phyloP scores from a whole-genome alignment of 2,329 filamentous ascomycete genomes.

The Neofusicoccum laricinum region DNA sequence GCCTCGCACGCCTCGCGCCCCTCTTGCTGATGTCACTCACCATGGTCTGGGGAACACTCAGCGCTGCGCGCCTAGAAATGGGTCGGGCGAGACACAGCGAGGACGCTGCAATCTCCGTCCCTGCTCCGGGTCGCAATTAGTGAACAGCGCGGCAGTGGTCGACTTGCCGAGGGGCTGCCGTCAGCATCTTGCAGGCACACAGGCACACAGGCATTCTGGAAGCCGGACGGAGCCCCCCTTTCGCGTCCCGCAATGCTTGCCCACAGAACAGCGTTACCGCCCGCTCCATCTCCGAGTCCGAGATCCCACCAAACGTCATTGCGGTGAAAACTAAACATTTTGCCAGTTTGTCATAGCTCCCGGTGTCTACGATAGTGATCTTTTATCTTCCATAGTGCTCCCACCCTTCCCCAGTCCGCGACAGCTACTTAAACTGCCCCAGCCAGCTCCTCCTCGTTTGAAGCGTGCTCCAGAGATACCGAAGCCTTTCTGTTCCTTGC shows the following conservation, averaged over 20 bases:
- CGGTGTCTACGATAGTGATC: not conserved
- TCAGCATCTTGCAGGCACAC: not conserved
- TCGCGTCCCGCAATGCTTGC: not conserved
- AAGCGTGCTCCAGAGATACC: not conserved
- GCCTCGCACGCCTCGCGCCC: too few relatives aligned
- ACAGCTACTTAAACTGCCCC: not conserved
- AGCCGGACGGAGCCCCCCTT: not conserved
- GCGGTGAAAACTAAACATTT: conserved; percentile 7
- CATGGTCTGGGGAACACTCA: not conserved
- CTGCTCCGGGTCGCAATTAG: not conserved
- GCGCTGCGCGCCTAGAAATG: not conserved
- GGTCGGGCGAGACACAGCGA: not conserved
- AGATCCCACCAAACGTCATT: conserved; percentile 13
- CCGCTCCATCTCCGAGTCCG: conserved; percentile 4
- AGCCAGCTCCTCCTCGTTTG: not conserved
- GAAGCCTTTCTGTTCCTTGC: not conserved
- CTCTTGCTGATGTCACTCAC: conserved; percentile 3
- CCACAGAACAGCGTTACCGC: not conserved
- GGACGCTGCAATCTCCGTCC: not conserved
- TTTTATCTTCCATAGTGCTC: not conserved
- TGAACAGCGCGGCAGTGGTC: not conserved
- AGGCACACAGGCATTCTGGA: not conserved
- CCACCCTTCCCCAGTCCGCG: not conserved
- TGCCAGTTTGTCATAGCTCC: conserved; percentile 11
- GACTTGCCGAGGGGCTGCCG: not conserved